These are phyloP conservation scores for Penstemon eatonii DNA, from an alignment of 257 asterid genomes.

Conservation along the genomic window DNA sequence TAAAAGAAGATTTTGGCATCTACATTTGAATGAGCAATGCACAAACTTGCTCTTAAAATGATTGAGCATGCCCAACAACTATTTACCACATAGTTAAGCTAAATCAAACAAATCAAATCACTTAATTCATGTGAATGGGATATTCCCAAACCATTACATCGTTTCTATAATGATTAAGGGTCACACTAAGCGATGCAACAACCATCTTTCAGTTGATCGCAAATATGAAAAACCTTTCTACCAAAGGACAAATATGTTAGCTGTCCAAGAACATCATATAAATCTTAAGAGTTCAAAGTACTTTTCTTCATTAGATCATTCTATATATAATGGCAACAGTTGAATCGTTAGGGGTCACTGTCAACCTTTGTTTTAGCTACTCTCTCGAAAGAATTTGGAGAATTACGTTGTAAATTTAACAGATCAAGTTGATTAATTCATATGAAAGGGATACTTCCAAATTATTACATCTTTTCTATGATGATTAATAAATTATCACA, in stretches of 20 bases:
- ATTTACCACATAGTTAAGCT: slow-evolving; percentile 1
- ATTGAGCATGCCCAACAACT: slow-evolving; percentile 8
- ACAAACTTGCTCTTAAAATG: neutral
- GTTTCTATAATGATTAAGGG: slow-evolving; percentile 1
- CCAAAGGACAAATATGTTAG: neutral
- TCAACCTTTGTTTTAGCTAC: too few relatives aligned
- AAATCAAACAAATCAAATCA: slow-evolving; percentile 2
- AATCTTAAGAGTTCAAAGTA: too few relatives aligned
- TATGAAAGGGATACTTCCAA: neutral
- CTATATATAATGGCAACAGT: too few relatives aligned
- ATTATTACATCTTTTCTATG: neutral
- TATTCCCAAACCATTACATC: neutral
- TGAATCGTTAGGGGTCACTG: too few relatives aligned
- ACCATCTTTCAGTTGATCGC: slow-evolving; percentile 13
- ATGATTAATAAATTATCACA: neutral
- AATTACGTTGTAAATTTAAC: neutral
- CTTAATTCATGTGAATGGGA: slow-evolving; percentile 1
- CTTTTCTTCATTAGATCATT: too few relatives aligned
- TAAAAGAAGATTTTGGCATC: too few relatives aligned
- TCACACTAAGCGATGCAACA: slow-evolving; percentile 5
- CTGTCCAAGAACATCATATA: neutral
- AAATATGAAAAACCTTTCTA: neutral
- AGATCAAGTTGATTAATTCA: too few relatives aligned
- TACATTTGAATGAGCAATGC: too few relatives aligned
- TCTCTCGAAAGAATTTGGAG: too few relatives aligned